Percentiles rank a stretch among this genome's conserved stretches.
phyloP scores from a whole-genome alignment of 2,329 filamentous ascomycete genomes.

The Lasiodiplodia hormozganensis region DNA sequence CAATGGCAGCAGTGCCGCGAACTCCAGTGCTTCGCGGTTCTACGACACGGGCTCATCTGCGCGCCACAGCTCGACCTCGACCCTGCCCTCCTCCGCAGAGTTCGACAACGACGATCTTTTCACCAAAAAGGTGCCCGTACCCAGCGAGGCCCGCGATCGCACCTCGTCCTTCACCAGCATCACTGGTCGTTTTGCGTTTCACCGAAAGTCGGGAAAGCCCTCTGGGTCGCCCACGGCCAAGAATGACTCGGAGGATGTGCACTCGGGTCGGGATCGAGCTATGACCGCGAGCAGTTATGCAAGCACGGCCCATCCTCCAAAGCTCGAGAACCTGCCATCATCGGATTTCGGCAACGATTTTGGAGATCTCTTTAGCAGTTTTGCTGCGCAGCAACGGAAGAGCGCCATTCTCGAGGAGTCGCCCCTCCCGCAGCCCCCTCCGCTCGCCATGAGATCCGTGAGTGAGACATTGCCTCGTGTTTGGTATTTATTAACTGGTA shows the following conservation, averaged over 20 bases:
- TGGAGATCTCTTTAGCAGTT: constrained; percentile 56
- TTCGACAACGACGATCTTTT: constrained; percentile 42
- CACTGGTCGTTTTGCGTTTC: constrained; percentile 25
- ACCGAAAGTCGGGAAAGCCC: constrained; percentile 24
- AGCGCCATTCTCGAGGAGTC: constrained; percentile 27
- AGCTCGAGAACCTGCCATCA: constrained; percentile 43
- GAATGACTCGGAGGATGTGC: constrained; percentile 20
- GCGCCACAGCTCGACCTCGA: constrained; percentile 44
- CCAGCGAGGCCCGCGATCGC: constrained; percentile 7
- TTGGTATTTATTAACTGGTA: constrained; percentile 26
- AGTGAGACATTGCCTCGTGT: constrained; percentile 23
- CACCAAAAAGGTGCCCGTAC: constrained; percentile 22
- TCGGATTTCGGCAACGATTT: constrained; percentile 53
- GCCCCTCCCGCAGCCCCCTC: constrained; percentile 19
- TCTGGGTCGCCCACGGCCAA: constrained; percentile 12
- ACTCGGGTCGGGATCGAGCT: constrained; percentile 39
- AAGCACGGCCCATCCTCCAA: constrained; percentile 52
- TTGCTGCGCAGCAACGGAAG: constrained; percentile 46
- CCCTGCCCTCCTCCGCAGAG: constrained; percentile 50
- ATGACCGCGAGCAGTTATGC: constrained; percentile 58
- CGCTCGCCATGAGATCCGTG: constrained; percentile 27
- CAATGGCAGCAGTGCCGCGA: constrained; percentile 50
- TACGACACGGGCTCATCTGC: constrained; percentile 44
- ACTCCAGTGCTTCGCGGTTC: constrained; percentile 40
- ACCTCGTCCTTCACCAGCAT: constrained; percentile 29